Percentiles rank a stretch among this genome's conserved stretches.
phyloP scores from a whole-genome alignment of 371 early-diverging fungal genomes.

The Coemansia sp. region DNA sequence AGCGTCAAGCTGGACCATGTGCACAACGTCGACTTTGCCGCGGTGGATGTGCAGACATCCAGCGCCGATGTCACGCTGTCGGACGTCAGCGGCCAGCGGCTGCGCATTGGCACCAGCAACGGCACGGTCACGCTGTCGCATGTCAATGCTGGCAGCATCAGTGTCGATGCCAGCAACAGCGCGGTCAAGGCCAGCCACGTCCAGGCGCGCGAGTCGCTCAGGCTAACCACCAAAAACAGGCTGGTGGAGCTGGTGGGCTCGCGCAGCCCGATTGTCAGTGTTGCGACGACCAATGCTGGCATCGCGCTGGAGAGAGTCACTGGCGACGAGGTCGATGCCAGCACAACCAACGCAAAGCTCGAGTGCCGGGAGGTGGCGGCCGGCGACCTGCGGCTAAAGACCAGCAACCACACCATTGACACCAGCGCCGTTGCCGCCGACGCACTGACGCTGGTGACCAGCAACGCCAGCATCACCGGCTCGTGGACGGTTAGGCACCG shows the following conservation, averaged over 20 bases:
- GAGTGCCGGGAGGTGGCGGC: conserved; percentile 12
- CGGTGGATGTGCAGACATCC: conserved; percentile 19
- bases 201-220: neutral
- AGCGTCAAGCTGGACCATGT: conserved; percentile 12
- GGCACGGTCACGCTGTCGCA: neutral
- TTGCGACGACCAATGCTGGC: conserved; percentile 13
- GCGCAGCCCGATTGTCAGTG: neutral
- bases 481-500: conserved; percentile 20
- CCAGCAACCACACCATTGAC: conserved; percentile 24
- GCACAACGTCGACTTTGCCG: conserved; percentile 18
- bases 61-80: conserved; percentile 12
- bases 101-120: conserved; percentile 13
- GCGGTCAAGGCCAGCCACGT: conserved; percentile 6
- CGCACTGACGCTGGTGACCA: conserved; percentile 20
- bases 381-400: conserved; percentile 14
- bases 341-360: conserved; percentile 17
- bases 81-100: neutral
- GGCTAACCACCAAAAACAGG: conserved; percentile 14
- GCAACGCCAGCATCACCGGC: conserved; percentile 32
- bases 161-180: neutral
- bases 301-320: conserved; percentile 12
- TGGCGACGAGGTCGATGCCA: conserved; percentile 1
- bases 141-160: neutral
- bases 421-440: conserved; percentile 12
- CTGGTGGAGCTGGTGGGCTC: conserved; percentile 6